Base-by-base conservation (phyloP, 169 alveolate genomes). In the Eimeria zaria region DNA sequence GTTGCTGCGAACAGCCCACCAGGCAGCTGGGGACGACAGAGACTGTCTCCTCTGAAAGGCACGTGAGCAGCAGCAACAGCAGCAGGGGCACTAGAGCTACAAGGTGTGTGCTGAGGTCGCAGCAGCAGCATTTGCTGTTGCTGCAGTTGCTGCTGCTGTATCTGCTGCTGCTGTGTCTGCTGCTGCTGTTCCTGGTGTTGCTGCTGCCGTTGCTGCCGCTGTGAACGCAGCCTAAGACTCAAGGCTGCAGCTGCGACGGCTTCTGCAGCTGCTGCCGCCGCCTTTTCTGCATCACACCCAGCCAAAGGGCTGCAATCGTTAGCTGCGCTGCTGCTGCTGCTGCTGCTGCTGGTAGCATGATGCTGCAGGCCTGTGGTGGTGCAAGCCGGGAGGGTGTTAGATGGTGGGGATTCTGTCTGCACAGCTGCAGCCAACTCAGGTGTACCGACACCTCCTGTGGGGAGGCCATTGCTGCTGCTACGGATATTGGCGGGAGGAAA, bases 201-300 rank as follows among this genome's bases (percentile, higher is more conserved):
- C 8, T 14, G 69, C 69, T 16, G 69, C 22, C 14, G n/a, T 22
- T 58, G 69, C 22, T 58, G 16, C 53, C 14, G 48, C 85, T 74
- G 85, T 16, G 64, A 39, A n/a, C 90, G 67, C 53, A 46, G 41
- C 20, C 73, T 22, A 20, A 81, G 16, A 27, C 24, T 81, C 53
- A 81, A 81, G 67, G 90, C 90, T 11, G 90, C 90, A n/a, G 90
- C 90, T n/a, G 90, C 90, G 9, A 81, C 90, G n/a, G 90, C 90
- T 73, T 81, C 90, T 81, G 71, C 90, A 14, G 90, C 90, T 51
- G 73, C 90, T 46, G 90, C 90, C 11, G 90, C 90, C 7, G 90
- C 90, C 36, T 62, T 81, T 81, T 33, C 73, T 44, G 90, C 90
- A 22, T 81, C 71, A 48, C 73, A 81, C 48, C 46, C 71, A 46